These are phyloP conservation scores for Apocynum venetum DNA, from an alignment of 257 asterid genomes.

Conservation along the genomic window DNA sequence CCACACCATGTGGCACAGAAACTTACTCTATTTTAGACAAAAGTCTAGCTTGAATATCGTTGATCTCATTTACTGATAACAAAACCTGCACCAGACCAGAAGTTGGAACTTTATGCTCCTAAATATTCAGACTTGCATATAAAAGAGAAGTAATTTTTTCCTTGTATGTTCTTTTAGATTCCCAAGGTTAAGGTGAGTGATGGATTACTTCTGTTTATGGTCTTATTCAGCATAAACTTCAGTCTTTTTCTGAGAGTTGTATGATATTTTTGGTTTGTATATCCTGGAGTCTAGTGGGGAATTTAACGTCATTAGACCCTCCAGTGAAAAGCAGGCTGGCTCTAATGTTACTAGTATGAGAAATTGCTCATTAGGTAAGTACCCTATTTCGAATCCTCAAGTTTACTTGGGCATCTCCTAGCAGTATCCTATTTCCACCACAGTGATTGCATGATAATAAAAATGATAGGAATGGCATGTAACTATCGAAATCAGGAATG, in stretches of 20 bases:
- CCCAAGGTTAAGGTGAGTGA: not conserved
- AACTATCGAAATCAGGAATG: not conserved
- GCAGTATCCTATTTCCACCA: not conserved
- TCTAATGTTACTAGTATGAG: not conserved
- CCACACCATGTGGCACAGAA: not conserved
- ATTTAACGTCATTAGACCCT: not conserved
- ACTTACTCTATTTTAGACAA: slow-evolving; percentile 77
- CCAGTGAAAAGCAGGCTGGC: not conserved
- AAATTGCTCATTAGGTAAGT: not conserved
- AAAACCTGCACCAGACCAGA: slow-evolving; percentile 52
- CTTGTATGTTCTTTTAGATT: not conserved
- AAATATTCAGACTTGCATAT: not conserved
- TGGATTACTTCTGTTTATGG: not conserved
- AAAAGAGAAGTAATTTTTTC: not conserved
- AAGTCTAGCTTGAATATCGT: slow-evolving; percentile 56
- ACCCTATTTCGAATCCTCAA: not conserved
- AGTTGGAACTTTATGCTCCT: slow-evolving; percentile 1
- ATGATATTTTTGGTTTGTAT: not conserved
- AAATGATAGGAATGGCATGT: not conserved
- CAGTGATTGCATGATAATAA: not conserved
- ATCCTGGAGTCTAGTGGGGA: not conserved
- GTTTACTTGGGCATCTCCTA: not conserved
- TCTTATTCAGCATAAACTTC: not conserved
- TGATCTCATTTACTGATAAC: slow-evolving; percentile 62
- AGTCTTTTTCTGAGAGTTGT: not conserved